Evolutionary conservation across 192 early-diverging fungal species (phyloP).

Genomic region (Oehlia diaphana): DNA sequence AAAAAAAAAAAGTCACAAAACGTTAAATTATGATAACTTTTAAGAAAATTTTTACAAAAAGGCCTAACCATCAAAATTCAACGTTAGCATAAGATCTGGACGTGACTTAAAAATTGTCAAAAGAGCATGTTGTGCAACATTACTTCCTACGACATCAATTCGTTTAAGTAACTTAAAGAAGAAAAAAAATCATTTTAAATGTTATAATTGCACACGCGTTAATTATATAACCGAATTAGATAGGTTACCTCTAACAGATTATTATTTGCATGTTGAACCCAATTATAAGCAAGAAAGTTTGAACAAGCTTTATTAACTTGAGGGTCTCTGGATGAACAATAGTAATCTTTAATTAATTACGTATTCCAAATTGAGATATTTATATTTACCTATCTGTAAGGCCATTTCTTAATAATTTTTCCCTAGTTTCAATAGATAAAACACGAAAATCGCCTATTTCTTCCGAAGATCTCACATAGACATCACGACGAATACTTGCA

Average conservation of each 20-base stretch:
- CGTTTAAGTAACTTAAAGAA: conserved; percentile 57
- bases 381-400: conserved; percentile 70
- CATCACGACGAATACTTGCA: conserved; percentile 67
- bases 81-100: conserved; percentile 63
- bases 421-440: conserved; percentile 68
- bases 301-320: conserved; percentile 74
- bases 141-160: conserved; percentile 71
- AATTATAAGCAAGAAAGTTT: conserved; percentile 66
- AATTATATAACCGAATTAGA: too few species aligned
- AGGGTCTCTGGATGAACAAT: conserved; percentile 51
- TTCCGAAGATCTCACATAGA: conserved; percentile 70
- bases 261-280: conserved; percentile 73
- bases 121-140: conserved; percentile 61
- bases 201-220: background rate
- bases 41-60: conserved; percentile 71
- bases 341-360: background rate
- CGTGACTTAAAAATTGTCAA: conserved; percentile 63
- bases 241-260: conserved; percentile 64
- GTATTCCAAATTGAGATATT: background rate
- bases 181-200: background rate
- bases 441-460: conserved; percentile 67
- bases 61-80: conserved; percentile 71
- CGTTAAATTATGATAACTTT: conserved; percentile 8
- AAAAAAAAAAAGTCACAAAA: background rate
- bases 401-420: conserved; percentile 70